phyloP scores from a whole-genome alignment of 164 flowering plant genomes.

The Liquidambar formosana region DNA sequence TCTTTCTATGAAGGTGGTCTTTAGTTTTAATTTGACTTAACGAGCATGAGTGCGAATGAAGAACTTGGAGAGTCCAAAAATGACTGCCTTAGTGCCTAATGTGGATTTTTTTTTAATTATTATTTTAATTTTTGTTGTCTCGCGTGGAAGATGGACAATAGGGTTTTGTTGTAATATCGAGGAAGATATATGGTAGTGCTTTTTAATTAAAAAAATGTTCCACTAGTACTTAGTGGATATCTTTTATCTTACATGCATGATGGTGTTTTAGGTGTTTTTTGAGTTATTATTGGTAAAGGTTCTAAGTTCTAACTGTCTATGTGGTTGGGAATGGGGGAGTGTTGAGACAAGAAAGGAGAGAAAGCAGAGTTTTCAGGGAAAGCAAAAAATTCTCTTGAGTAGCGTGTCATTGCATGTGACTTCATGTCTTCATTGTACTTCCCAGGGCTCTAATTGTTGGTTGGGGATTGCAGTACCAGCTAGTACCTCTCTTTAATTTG shows the following conservation, averaged over 20 bases:
- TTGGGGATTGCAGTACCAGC: too few relatives aligned
- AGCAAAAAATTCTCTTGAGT: slow-evolving; percentile 4
- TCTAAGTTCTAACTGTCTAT: too few relatives aligned
- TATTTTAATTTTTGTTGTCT: neutral
- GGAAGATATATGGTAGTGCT: slow-evolving; percentile 20
- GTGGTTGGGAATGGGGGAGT: too few relatives aligned
- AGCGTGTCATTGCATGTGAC: slow-evolving; percentile 2
- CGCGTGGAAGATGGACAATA: slow-evolving; percentile 10
- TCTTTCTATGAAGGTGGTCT: slow-evolving; percentile 10
- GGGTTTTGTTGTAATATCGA: slow-evolving; percentile 23
- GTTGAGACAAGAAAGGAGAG: too few relatives aligned
- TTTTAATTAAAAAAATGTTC: too few relatives aligned
- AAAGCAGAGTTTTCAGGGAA: slow-evolving; percentile 15
- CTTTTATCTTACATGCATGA: neutral
- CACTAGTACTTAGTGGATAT: neutral
- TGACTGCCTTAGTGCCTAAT: slow-evolving; percentile 16
- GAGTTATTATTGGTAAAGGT: too few relatives aligned
- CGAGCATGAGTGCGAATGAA: slow-evolving; percentile 16
- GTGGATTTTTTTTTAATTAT: neutral
- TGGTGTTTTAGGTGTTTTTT: too few relatives aligned
- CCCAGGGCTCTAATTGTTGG: too few relatives aligned
- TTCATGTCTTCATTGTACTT: too few relatives aligned
- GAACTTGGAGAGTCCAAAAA: slow-evolving; percentile 4
- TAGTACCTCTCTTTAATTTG: too few relatives aligned
- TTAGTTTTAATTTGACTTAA: neutral